Evolutionary conservation across 2,329 filamentous ascomycete genomes (phyloP).

Genomic region (Alternaria longipes): DNA sequence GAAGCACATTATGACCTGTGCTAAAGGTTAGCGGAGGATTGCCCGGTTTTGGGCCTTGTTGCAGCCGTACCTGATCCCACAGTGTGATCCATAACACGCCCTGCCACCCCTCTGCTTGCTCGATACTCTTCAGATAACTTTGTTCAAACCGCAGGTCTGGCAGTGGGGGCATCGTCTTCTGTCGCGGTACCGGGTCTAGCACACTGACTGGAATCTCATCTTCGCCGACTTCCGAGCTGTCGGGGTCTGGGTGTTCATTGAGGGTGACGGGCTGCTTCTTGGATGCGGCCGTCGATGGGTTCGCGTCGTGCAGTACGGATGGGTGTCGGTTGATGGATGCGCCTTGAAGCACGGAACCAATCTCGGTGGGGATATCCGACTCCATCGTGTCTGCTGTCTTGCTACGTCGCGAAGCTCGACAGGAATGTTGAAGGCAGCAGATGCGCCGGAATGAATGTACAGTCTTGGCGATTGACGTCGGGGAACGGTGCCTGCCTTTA

Average conservation of each 20-base stretch:
- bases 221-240: constrained; percentile 63
- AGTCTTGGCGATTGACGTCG: constrained; percentile 40
- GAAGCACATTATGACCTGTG: constrained; percentile 82
- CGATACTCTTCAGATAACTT: constrained; percentile 92
- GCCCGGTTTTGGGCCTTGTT: background rate
- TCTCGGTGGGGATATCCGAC: constrained; percentile 67
- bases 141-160: constrained; percentile 95
- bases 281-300: constrained; percentile 79
- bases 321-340: constrained; percentile 79
- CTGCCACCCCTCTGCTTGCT: constrained; percentile 79
- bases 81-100: constrained; percentile 84
- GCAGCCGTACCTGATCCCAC: constrained; percentile 77
- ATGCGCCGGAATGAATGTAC: constrained; percentile 22
- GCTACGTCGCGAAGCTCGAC: constrained; percentile 1
- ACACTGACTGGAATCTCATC: constrained; percentile 76
- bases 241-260: constrained; percentile 46
- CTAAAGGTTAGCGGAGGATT: constrained; percentile 3
- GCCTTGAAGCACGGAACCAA: constrained; percentile 82
- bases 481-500: constrained; percentile 24
- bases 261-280: constrained; percentile 68
- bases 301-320: constrained; percentile 77
- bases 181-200: constrained; percentile 64
- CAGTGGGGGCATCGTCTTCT: constrained; percentile 71
- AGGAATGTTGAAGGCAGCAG: constrained; percentile 9
- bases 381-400: constrained; percentile 56